Base-by-base conservation (phyloP, 139 green algal genomes). In the Chlorella vulgaris region DNA sequence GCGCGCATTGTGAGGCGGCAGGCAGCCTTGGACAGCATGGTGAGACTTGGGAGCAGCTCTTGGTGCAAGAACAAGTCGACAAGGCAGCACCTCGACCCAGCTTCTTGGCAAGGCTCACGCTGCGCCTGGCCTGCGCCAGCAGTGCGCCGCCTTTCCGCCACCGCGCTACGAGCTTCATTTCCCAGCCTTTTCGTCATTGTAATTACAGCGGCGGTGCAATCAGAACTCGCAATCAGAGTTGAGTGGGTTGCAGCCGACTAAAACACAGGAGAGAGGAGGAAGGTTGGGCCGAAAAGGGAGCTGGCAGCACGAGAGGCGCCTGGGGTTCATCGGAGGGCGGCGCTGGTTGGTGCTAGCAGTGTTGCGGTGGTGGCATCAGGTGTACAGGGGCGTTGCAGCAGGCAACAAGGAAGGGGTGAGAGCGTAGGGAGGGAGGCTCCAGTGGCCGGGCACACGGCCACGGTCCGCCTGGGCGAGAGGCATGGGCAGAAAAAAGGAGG, bases 11-110 rank as follows among this genome's bases (percentile, higher is more conserved):
- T 15, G 15, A 55, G 10, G 13, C 10, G 47, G 39, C 39, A 22
- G 7, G 67, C 29, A 47, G 42, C 47, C 70, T 78, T 78, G 70
- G 70, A n/a, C 31, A 66, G 47, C 70, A 78, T 78, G 31, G 7
- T 62, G 69, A 6, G n/a, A 42, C 24, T 15, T 31, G 26, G 60
- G 35, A 8, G 15, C 8, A 28, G 7, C 3, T 13, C 10, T 1
- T 36, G 3, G 40, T 2, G 62, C 4, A 18, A 69, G 47, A 55
- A 15, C 47, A 55, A 55, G 15, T 10, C 15, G 47, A 10, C 10
- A 24, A 15, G 13, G 47, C 47, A 55, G 47, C 47, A 55, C n/a
- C n/a, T 55, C 47, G 15, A 15, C 47, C 10, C 47, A 15, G 47
- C 47, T 55, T 55, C 47, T 55, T 55, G 15, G 15, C 47, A 55